These are phyloP conservation scores for Scutellaria galericulata DNA, from an alignment of 257 asterid species.

Conservation along the genomic window DNA sequence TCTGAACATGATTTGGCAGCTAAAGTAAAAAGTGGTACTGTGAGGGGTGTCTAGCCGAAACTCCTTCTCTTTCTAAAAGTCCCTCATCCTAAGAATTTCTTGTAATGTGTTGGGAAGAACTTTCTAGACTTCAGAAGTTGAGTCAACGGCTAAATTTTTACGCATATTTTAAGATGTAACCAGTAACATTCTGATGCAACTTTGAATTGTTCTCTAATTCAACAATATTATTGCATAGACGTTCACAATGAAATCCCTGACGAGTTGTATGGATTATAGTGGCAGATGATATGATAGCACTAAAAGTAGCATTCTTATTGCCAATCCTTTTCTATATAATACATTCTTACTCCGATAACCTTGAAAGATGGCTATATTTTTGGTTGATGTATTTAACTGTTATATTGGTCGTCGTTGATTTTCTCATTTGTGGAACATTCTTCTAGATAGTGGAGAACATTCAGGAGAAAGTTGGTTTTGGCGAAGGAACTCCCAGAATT, in stretches of 20 bases:
- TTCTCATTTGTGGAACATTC: conserved; percentile 30
- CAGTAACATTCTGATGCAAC: background rate
- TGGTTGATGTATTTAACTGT: conserved; percentile 20
- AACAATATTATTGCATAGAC: too few species aligned
- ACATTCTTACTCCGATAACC: background rate
- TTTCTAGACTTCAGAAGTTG: background rate
- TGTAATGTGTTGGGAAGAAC: background rate
- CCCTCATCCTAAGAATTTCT: conserved; percentile 9
- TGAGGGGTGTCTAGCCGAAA: background rate
- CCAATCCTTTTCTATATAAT: background rate
- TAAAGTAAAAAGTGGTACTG: background rate
- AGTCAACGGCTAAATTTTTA: background rate
- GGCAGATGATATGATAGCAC: too few species aligned
- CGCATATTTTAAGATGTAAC: too few species aligned
- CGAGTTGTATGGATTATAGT: too few species aligned
- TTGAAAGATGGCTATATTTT: conserved; percentile 9
- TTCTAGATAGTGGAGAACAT: conserved; percentile 63
- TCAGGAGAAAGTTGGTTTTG: conserved; percentile 82
- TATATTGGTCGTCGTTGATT: background rate
- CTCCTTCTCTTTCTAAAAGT: background rate
- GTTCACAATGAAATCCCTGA: too few species aligned
- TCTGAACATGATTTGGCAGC: background rate
- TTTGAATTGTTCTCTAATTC: background rate
- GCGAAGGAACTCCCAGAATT: conserved; percentile 75
- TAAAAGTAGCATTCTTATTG: too few species aligned